Base-by-base conservation (phyloP, 345 rosid species). In the Ailanthus altissimus region DNA sequence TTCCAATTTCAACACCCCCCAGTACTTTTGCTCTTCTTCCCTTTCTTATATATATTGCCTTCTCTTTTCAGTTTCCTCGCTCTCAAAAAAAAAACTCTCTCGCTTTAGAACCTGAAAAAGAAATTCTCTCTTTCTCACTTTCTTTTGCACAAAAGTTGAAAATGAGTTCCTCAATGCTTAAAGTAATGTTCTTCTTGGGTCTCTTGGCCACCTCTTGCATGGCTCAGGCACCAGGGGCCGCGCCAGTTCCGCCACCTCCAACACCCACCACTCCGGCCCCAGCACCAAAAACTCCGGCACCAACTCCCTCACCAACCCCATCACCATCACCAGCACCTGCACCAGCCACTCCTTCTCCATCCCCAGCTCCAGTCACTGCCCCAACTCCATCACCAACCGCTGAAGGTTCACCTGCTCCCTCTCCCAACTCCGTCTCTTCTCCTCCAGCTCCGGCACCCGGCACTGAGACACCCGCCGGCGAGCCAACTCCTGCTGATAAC, bases 211-310 rank as follows among this genome's bases (percentile, higher is more conserved):
- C 89, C 14, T 86, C 97, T 0, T 89, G 92, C 84, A 53, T 85
- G 79, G 89, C 94, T 18, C 98, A 92, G 77, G 88, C 97, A 25
- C 97, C 97, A 0, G 85, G 86, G 2, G 83, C 91, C 2, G 25
- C 91, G 0, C 76, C 79, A 18, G 49, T 77, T 4, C 77, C 86
- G 2, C 87, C 0, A 83, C 97, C 0, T 51, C 91, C 92, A 1
- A 38, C 87, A 0, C 40, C 90, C 2, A 67, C 87, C 32, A 4
- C 83, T 0, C 70, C 82, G 3, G 8, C 84, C 0, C 76, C 84
- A 4, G 20, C 68, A 38, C 68, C 68, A 26, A 3, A 77, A 0
- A 63, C 25, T 26, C 65, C 65, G 2, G 32, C 65, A 13, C 38
- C 64, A 13, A 60, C 5, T 6, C 80, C 88, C 2, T 8, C 92